Evolutionary conservation across 257 asterid genomes (phyloP), one percentile per base, ranked within the genome.

Genomic region (Ajuga chamaepitys): DNA sequence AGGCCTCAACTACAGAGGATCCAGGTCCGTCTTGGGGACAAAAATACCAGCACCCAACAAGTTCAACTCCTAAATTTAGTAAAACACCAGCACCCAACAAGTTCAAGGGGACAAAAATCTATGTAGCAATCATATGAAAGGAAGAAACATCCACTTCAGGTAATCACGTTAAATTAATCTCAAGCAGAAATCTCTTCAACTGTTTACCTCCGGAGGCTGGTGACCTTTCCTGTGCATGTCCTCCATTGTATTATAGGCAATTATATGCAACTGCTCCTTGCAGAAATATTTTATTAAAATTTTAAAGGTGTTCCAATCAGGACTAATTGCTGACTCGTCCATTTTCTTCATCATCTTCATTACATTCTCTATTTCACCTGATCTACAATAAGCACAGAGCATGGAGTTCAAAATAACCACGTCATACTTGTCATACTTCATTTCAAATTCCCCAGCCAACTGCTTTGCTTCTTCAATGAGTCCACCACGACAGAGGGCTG

Each of bases 341-440:
- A 93, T 89, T 80, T 81, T 89, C 89, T 84, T 93, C 98, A 93
- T 87, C 77, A 80, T 77, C 77, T 81, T 93, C 98, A 93, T 93
- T 64, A 93, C 95, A 70, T 89, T 89, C 70, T 87, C 97, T 94
- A 93, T 87, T 64, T 89, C 96, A 55, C 96, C 94, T 4, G 96
- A 77, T 81, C 96, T 79, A 75, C 96, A 93, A 71, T 93, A 93
- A 70, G 94, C 96, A 77, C 87, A 80, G 58, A 93, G 95, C 91
- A 93, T 93, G 13, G 96, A 77, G 56, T 93, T 93, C 80, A 93
- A 77, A 72, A 89, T 84, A 70, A 93, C 95, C 85, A 87, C 86
- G 44, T 93, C 98, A 70, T 93, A 93, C 83, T 80, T 87, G 78
- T 77, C 85, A 77, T 82, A 83, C 78, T 84, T 88, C 45, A 66